These are phyloP conservation scores for Amauroascus niger DNA, from an alignment of 2,329 filamentous ascomycete species.

Conservation along the genomic window DNA sequence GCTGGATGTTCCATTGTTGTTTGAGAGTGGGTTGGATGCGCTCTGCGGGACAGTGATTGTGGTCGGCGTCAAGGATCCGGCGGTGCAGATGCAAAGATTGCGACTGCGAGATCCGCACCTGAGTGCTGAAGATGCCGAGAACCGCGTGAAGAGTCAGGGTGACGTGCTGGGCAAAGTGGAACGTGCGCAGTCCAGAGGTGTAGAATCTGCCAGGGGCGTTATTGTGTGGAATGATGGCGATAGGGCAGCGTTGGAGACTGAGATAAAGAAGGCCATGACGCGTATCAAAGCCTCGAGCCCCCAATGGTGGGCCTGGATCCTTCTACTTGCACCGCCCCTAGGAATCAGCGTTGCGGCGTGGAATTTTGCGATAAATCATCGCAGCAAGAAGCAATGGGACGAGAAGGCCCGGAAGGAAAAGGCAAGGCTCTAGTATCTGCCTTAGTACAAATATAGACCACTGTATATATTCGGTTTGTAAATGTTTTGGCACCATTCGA, in stretches of 20 bases:
- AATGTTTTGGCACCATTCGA: background rate
- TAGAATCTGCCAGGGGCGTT: conserved; percentile 53
- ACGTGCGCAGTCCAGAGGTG: conserved; percentile 54
- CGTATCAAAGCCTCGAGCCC: conserved; percentile 57
- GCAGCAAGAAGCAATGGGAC: conserved; percentile 62
- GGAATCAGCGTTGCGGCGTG: conserved; percentile 59
- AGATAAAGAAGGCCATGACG: conserved; percentile 57
- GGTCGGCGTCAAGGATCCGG: conserved; percentile 70
- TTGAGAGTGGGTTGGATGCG: conserved; percentile 76
- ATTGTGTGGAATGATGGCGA: conserved; percentile 87
- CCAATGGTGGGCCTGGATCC: conserved; percentile 71
- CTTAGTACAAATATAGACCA: background rate
- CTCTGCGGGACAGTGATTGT: conserved; percentile 80
- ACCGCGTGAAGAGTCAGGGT: conserved; percentile 75
- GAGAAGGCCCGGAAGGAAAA: conserved; percentile 49
- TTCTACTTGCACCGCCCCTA: conserved; percentile 61
- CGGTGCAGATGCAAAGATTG: conserved; percentile 71
- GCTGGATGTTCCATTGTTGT: conserved; percentile 82
- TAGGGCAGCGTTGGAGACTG: conserved; percentile 56
- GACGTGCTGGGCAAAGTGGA: conserved; percentile 76
- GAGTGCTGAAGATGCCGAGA: conserved; percentile 73
- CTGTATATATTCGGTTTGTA: conserved; percentile 9
- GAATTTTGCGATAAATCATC: conserved; percentile 63
- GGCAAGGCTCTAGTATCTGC: conserved; percentile 44
- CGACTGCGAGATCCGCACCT: conserved; percentile 67